phyloP scores from a whole-genome alignment of 73 alveolate genomes.

The Stentor roeselii region DNA sequence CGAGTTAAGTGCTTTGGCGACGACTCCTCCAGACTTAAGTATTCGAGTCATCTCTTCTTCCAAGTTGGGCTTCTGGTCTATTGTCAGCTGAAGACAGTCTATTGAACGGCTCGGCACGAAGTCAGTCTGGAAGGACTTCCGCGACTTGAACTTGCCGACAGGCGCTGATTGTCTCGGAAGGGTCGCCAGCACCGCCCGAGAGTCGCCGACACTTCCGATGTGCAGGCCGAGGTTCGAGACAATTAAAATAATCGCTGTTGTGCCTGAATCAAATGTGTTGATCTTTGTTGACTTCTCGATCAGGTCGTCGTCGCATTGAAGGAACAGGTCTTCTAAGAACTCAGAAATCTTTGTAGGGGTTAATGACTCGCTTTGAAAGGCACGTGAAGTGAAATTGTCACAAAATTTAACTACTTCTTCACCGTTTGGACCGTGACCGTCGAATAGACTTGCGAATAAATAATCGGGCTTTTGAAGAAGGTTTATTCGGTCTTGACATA shows the following conservation, averaged over 20 bases:
- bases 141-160: neutral
- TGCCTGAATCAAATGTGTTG: neutral
- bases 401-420: conserved; percentile 1
- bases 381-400: neutral
- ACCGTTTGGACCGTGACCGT: conserved; percentile 7
- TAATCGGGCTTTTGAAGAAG: neutral
- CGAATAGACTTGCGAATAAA: neutral
- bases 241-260: neutral
- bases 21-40: conserved; percentile 67
- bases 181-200: neutral
- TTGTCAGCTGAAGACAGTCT: neutral
- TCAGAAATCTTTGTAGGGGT: neutral
- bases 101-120: neutral
- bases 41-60: conserved; percentile 74
- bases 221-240: neutral
- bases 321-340: neutral
- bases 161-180: neutral
- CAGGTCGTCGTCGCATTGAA: neutral
- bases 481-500: neutral
- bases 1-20: conserved; percentile 51
- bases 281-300: neutral
- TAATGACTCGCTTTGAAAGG: neutral
- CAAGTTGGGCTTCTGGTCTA: conserved; percentile 78
- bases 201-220: conserved; percentile 21
- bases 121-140: neutral